Evolutionary conservation across 352 stramenopile genomes (phyloP), one percentile per base, ranked within the genome.

Genomic region (Globisporangium okanoganense): DNA sequence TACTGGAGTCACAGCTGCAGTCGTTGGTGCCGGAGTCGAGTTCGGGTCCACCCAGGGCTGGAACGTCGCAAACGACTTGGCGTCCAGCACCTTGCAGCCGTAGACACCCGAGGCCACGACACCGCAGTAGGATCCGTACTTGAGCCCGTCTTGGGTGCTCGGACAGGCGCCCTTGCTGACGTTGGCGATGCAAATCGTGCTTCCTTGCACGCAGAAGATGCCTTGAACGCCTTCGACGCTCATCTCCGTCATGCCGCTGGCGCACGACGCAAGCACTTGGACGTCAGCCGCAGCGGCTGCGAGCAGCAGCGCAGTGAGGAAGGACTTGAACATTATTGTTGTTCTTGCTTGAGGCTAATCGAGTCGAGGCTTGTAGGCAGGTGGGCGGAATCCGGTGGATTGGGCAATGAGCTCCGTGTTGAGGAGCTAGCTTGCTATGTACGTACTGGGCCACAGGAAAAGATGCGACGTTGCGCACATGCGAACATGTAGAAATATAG

Each of bases 91-190:
- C 35, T 63, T 63, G 51, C 58, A 65, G 10, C 58, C 58, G 10
- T 53, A 60, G 22, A 65, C 58, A 0, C 58, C 49, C 13, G 40
- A 56, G n/a, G 22, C 20, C 7, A 65, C 59, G 2, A 51, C 20
- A 5, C 36, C 52, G 13, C 59, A 65, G 59, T 65, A 65, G 14
- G 59, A 44, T 0, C 38, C 38, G 7, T 43, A 43, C 36, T 43
- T 43, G 36, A 43, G 36, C 16, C 36, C 36, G 18, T 43, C 48
- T 40, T 16, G 57, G 49, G n/a, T 18, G 5, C 40, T 41, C 13
- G 62, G 62, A n/a, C 62, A 69, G 13, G 43, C 31, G 48, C 62
- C 62, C 5, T 27, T 57, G 41, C 6, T 48, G 33, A 61, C 25
- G 9, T 29, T 49, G 25, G 36, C 48, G 35, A 38, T 31, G 49